These are phyloP conservation scores for Monilinia aucupariae DNA, from an alignment of 2,329 filamentous ascomycete genomes.

Conservation along the genomic window DNA sequence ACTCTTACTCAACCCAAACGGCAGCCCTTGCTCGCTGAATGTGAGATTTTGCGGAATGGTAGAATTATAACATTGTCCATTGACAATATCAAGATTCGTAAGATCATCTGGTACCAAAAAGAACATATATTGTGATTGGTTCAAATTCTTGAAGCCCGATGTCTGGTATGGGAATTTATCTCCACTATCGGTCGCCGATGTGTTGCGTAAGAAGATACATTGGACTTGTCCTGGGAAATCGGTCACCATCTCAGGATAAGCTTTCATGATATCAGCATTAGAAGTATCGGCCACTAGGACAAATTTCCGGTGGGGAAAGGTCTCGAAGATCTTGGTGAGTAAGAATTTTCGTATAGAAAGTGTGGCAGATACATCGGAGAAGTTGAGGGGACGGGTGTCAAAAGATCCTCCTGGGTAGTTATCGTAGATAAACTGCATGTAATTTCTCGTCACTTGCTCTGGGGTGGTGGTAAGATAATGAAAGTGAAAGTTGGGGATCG, in stretches of 20 bases:
- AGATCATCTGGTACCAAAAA: conserved; percentile 69
- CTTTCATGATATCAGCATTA: conserved; percentile 71
- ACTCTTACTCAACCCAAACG: conserved; percentile 38
- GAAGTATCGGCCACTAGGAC: conserved; percentile 71
- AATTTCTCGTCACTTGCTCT: conserved; percentile 69
- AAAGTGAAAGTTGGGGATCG: conserved; percentile 65
- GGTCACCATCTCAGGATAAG: conserved; percentile 54
- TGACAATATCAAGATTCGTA: conserved; percentile 57
- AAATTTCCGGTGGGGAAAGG: conserved; percentile 69
- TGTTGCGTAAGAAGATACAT: conserved; percentile 74
- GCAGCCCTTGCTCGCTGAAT: conserved; percentile 58
- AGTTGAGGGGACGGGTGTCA: conserved; percentile 73
- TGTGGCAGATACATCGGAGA: conserved; percentile 68
- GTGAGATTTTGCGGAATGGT: conserved; percentile 65
- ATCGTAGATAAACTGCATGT: conserved; percentile 76
- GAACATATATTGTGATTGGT: conserved; percentile 71
- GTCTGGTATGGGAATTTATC: conserved; percentile 74
- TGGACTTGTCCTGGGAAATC: conserved; percentile 67
- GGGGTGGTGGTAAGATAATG: conserved; percentile 79
- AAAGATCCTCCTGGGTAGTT: conserved; percentile 67
- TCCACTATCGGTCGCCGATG: conserved; percentile 58
- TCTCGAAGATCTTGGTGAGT: conserved; percentile 66
- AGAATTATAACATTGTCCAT: conserved; percentile 62
- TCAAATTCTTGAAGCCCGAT: conserved; percentile 60
- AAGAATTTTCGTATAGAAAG: conserved; percentile 65